Evolutionary conservation across 2,329 filamentous ascomycete genomes (phyloP), one percentile per base, ranked within the genome.

Genomic region (Paraphoma sp.): DNA sequence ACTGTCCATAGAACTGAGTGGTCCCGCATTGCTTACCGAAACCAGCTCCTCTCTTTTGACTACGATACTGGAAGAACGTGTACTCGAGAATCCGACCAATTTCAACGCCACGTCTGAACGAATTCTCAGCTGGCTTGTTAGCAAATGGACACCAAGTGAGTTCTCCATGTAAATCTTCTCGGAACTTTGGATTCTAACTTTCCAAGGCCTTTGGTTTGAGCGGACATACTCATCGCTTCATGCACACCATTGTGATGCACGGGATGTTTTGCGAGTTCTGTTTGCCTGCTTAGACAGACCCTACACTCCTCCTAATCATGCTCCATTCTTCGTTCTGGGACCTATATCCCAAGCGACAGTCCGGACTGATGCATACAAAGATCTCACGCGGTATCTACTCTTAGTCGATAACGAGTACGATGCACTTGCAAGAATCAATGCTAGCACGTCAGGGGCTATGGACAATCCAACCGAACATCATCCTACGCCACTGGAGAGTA

Each of bases 91-190:
- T 44, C 89, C 91, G 1, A 88, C 86, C 55, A 85, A 86, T 36
- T 90, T 86, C 62, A 85, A 88, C 63, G 82, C 82, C 40, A 89
- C 88, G 3, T 88, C 87, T 38, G 89, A 87, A 61, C 86, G 90
- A 66, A 84, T 95, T 36, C 85, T 95, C 53, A 84, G 87, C 65
- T 99, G 95, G 95, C 75, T 95, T 1, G 88, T 93, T 65, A 84
- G 87, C 33, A 89, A 85, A 67, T 99, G 94, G 93, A 88, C 87
- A 63, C 90, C 93, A 62, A 88, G 91, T 94, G 81, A 73, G 84
- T 75, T 17, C 30, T 42, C 23, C 23, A 4, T 14, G 4, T 11
- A 10, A 2, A 10, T 8, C 17, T 31, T 1, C n/a, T 1, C 2
- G 17, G 8, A n/a, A 12, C 5, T 17, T 47, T 23, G 23, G 23